phyloP scores from a whole-genome alignment of 768 basidiomycete species.

The Mycena rebaudengoi region DNA sequence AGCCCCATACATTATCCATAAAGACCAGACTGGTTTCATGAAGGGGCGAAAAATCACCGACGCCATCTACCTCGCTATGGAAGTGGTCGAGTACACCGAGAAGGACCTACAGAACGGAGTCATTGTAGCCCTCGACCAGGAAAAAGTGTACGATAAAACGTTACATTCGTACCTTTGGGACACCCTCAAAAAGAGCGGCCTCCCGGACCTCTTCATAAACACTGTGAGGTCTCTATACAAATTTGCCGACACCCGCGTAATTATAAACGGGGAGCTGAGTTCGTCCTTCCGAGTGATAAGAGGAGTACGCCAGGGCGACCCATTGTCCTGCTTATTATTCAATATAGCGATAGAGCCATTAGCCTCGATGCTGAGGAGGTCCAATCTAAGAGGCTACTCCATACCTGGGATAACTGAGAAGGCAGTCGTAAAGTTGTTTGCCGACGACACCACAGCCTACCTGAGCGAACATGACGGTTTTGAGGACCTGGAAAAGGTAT shows the following conservation, averaged over 20 bases:
- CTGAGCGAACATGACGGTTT: constrained; percentile 18
- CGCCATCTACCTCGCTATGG: constrained; percentile 24
- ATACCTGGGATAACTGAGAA: constrained; percentile 12
- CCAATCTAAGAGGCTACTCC: constrained; percentile 21
- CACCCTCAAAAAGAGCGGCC: not conserved
- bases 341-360: no score
- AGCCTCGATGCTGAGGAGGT: constrained; percentile 21
- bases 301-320: constrained; percentile 41
- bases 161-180: not conserved
- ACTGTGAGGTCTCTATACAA: constrained; percentile 23
- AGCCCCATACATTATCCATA: not conserved
- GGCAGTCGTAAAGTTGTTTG: not conserved
- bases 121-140: no score
- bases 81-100: constrained; percentile 14
- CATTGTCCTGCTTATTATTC: no score
- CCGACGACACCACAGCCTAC: not conserved
- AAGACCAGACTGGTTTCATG: constrained; percentile 36
- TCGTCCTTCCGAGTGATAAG: constrained; percentile 23
- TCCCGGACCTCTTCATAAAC: constrained; percentile 19
- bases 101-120: no score
- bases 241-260: no score
- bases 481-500: constrained; percentile 17
- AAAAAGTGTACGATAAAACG: no score
- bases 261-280: constrained; percentile 35
- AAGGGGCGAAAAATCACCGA: constrained; percentile 26